These are phyloP conservation scores for Lactifluus volemus DNA, from an alignment of 768 basidiomycete genomes.

Conservation along the genomic window DNA sequence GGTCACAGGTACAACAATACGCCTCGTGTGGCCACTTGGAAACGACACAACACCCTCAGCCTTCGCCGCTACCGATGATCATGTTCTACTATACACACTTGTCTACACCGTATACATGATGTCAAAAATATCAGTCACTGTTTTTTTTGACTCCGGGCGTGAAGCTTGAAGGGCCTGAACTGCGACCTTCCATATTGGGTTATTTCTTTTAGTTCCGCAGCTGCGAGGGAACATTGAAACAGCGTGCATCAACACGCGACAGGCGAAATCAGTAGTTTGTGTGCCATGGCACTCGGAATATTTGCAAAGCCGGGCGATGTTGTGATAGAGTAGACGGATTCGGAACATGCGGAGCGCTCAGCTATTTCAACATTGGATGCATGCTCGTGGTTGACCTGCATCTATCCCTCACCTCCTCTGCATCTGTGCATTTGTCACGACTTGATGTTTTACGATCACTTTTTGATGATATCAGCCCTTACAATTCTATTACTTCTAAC, in stretches of 20 bases:
- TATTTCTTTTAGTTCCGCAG: not conserved
- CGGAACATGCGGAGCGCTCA: not conserved
- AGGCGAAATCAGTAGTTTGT: too few species aligned
- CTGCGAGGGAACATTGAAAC: not conserved
- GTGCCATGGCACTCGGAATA: too few species aligned
- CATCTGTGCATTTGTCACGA: not conserved
- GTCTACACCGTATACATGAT: conserved; percentile 12
- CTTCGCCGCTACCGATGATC: conserved; percentile 79
- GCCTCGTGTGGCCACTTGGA: conserved; percentile 88
- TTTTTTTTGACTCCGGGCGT: not conserved
- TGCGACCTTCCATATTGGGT: not conserved
- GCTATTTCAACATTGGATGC: not conserved
- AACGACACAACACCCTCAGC: conserved; percentile 96
- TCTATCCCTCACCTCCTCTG: not conserved
- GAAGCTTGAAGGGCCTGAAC: too few species aligned
- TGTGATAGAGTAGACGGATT: too few species aligned
- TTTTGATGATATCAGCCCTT: conserved; percentile 17
- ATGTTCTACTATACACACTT: conserved; percentile 17
- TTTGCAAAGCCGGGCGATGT: too few species aligned
- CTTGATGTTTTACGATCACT: conserved; percentile 20
- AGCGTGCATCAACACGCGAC: conserved; percentile 4
- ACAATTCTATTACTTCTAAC: not conserved
- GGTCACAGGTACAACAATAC: conserved; percentile 92
- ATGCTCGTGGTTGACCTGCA: not conserved
- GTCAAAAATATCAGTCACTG: conserved; percentile 18